phyloP scores from a whole-genome alignment of 2,329 filamentous ascomycete species.

The Amauroascus niger region DNA sequence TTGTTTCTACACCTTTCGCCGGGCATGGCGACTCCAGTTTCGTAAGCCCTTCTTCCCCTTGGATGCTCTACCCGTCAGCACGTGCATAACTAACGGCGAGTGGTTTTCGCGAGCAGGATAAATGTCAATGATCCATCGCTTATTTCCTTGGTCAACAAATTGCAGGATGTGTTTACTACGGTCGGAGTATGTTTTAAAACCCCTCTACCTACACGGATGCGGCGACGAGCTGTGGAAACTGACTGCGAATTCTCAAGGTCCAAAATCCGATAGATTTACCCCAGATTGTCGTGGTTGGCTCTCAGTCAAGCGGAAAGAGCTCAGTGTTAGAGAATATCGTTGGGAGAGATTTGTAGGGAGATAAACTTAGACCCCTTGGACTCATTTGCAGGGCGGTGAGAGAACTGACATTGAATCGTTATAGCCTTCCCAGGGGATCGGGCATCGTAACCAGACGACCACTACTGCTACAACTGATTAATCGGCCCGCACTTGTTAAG shows the following conservation, averaged over 20 bases:
- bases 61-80: conserved; percentile 5
- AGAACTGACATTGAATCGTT: conserved; percentile 20
- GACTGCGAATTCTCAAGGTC: conserved; percentile 47
- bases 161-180: conserved; percentile 98
- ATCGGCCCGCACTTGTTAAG: conserved; percentile 57
- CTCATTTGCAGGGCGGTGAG: conserved; percentile 8
- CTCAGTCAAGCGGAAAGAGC: conserved; percentile 98
- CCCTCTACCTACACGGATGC: background rate
- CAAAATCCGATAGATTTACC: conserved; percentile 99
- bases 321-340: conserved; percentile 98
- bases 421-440: conserved; percentile 85
- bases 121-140: conserved; percentile 62
- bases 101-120: conserved; percentile 42
- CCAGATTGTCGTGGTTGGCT: conserved; percentile 95
- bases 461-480: conserved; percentile 95
- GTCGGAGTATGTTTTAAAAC: conserved; percentile 55
- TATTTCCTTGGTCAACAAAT: conserved; percentile 88
- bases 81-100: conserved; percentile 16
- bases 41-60: conserved; percentile 28
- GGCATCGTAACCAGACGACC: conserved; percentile 95
- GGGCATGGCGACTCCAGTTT: conserved; percentile 39
- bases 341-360: conserved; percentile 87
- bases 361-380: conserved; percentile 1
- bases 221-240: conserved; percentile 14
- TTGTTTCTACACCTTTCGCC: conserved; percentile 22